Conservation (phyloP, 345 rosid genomes). For the Populus pruinosa region DNA sequence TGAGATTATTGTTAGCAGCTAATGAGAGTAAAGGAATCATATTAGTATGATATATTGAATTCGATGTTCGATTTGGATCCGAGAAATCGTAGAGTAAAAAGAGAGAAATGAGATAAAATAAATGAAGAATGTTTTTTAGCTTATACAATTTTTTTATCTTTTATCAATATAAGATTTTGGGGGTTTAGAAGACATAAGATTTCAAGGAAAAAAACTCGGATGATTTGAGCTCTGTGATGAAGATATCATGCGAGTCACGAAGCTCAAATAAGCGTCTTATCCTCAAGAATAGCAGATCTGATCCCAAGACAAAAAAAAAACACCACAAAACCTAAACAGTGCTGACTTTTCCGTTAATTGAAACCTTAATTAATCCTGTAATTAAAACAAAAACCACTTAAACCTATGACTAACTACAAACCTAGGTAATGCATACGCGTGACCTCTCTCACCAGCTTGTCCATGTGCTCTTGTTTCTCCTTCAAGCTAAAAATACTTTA, state of each 20-base stretch:
- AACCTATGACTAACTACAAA: neutral
- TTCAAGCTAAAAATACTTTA: neutral
- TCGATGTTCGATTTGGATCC: too few species aligned
- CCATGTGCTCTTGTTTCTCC: constrained; percentile 5
- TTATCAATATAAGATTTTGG: neutral
- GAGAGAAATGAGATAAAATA: too few species aligned
- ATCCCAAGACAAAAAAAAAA: neutral
- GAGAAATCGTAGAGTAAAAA: too few species aligned
- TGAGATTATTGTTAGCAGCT: too few species aligned
- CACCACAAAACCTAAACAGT: neutral
- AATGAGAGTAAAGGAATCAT: too few species aligned
- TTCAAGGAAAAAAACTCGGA: too few species aligned
- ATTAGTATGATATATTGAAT: too few species aligned
- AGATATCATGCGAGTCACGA: neutral
- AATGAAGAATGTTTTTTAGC: too few species aligned
- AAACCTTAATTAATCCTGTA: neutral
- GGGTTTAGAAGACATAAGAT: neutral
- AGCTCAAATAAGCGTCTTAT: neutral
- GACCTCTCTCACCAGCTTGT: constrained; percentile 7
- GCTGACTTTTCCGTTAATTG: neutral
- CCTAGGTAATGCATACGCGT: neutral
- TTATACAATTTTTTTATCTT: too few species aligned
- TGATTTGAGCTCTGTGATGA: neutral
- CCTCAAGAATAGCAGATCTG: neutral
- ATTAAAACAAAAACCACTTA: neutral